phyloP scores from a whole-genome alignment of 371 early-diverging fungal genomes.

The Syncephalastrum racemosum region DNA sequence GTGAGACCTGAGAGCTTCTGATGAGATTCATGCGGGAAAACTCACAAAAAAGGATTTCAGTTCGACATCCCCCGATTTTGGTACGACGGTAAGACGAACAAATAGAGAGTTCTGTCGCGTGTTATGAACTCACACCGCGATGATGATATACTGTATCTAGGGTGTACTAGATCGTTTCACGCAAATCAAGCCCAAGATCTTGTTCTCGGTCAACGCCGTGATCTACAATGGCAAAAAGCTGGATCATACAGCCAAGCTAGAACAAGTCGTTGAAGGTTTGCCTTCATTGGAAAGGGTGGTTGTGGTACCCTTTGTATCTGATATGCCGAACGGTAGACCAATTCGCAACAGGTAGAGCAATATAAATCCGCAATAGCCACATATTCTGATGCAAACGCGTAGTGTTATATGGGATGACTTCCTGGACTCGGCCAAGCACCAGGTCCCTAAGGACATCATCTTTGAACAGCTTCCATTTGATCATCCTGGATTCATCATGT shows the following conservation, averaged over 20 bases:
- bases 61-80: conserved; percentile 95
- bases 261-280: conserved; percentile 63
- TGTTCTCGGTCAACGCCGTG: conserved; percentile 89
- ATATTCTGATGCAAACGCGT: conserved; percentile 23
- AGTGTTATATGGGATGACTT: conserved; percentile 52
- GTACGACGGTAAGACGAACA: conserved; percentile 60
- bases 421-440: conserved; percentile 26
- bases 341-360: conserved; percentile 17
- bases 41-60: conserved; percentile 23
- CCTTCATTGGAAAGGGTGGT: conserved; percentile 71
- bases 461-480: conserved; percentile 91
- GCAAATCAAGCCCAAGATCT: conserved; percentile 92
- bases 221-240: conserved; percentile 87
- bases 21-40: not conserved
- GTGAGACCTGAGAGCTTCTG: conserved; percentile 30
- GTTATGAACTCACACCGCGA: conserved; percentile 1
- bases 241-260: conserved; percentile 79
- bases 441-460: conserved; percentile 38
- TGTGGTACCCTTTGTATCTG: conserved; percentile 70
- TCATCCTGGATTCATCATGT: conserved; percentile 95
- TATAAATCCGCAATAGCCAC: conserved; percentile 21
- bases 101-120: conserved; percentile 10
- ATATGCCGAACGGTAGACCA: conserved; percentile 5
- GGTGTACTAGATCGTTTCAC: conserved; percentile 94
- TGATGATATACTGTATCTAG: conserved; percentile 24